A percentile compares a stretch with the other conserved stretches of the same genome.
Evolutionary conservation across 257 asterid species (phyloP).

Genomic region (Paulownia fortunei): DNA sequence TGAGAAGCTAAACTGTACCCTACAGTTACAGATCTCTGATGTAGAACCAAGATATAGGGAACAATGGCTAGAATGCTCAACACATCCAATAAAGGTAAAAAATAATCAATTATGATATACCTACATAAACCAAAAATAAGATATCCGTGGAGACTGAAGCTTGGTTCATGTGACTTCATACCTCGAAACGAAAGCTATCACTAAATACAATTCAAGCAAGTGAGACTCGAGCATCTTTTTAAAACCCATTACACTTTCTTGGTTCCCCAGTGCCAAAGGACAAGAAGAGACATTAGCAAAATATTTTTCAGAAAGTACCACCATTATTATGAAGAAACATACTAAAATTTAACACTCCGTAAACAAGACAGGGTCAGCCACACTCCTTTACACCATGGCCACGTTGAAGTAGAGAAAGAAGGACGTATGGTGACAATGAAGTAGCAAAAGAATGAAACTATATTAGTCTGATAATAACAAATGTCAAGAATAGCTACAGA

Average conservation of each 20-base stretch:
- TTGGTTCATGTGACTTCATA: background rate
- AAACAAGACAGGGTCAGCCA: background rate
- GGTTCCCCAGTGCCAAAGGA: background rate
- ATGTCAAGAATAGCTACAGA: background rate
- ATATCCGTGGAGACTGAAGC: background rate
- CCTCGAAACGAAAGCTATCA: background rate
- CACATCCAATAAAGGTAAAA: background rate
- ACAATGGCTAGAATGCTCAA: background rate
- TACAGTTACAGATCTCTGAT: conserved; percentile 20
- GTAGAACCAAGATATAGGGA: conserved; percentile 9
- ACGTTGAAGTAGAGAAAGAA: no score
- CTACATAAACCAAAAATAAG: background rate
- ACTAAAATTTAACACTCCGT: background rate
- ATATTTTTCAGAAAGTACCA: background rate
- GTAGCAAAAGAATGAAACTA: background rate
- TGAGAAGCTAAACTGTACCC: conserved; percentile 42
- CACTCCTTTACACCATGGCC: background rate
- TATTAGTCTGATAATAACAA: background rate
- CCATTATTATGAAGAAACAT: background rate
- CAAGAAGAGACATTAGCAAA: conserved; percentile 2
- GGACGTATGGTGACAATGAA: background rate
- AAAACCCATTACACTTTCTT: background rate
- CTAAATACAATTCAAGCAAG: background rate
- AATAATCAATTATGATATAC: background rate
- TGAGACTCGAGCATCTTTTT: background rate